These are phyloP conservation scores for Rhododendron vialii DNA, from an alignment of 148 eudicot genomes.

Conservation along the genomic window DNA sequence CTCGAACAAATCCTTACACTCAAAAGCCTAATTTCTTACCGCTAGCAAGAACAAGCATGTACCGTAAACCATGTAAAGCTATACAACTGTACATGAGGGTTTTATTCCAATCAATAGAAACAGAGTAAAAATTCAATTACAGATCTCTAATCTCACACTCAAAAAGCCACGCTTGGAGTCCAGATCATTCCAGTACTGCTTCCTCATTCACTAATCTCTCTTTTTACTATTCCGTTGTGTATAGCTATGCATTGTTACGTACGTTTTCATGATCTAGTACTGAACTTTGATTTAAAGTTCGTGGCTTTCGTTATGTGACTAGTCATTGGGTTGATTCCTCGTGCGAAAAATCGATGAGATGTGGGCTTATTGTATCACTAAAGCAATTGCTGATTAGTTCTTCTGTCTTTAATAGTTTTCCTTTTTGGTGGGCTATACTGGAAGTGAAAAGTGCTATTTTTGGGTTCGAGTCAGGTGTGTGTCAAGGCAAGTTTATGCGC, in stretches of 20 bases:
- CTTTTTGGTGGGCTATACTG: not conserved
- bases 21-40: no score
- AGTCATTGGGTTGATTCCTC: not conserved
- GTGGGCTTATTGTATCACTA: not conserved
- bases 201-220: conserved; percentile 12
- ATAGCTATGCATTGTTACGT: not conserved
- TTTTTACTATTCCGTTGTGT: not conserved
- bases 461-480: no score
- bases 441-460: not conserved
- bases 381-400: not conserved
- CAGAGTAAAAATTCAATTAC: no score
- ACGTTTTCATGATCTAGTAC: not conserved
- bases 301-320: not conserved
- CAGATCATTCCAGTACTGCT: conserved; percentile 74
- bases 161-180: conserved; percentile 98
- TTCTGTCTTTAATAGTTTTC: not conserved
- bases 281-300: not conserved
- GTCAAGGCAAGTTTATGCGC: no score
- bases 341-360: not conserved
- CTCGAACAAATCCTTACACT: no score
- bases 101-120: no score
- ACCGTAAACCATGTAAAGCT: no score
- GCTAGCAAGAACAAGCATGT: no score
- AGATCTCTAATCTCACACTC: no score
- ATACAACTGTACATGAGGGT: no score